Evolutionary conservation across 2,329 filamentous ascomycete species (phyloP).

Genomic region (Ceratocystis smalleyi): DNA sequence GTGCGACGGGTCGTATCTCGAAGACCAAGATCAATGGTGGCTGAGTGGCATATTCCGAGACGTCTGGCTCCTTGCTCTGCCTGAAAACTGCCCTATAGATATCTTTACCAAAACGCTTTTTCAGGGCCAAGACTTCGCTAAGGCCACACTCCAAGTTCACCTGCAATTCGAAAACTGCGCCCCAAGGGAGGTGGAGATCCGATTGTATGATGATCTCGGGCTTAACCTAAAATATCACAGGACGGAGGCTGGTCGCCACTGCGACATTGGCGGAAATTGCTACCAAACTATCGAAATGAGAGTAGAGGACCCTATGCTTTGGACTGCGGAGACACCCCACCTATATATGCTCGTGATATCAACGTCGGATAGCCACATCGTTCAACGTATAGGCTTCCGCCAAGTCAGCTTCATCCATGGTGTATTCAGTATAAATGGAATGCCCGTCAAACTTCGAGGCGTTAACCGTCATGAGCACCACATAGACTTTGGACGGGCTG

Average conservation of each 20-base stretch:
- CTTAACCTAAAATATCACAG: background rate
- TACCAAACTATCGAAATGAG: conserved; percentile 32
- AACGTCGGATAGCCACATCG: conserved; percentile 22
- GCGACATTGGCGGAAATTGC: conserved; percentile 18
- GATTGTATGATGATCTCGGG: background rate
- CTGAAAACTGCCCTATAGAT: conserved; percentile 38
- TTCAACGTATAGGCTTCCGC: conserved; percentile 46
- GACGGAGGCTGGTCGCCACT: conserved; percentile 17
- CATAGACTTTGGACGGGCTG: conserved; percentile 43
- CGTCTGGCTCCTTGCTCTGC: conserved; percentile 49
- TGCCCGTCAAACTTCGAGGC: conserved; percentile 48
- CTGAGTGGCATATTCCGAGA: conserved; percentile 53
- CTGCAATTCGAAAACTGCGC: background rate
- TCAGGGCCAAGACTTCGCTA: conserved; percentile 23
- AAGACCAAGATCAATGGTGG: conserved; percentile 59
- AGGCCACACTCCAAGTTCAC: conserved; percentile 24
- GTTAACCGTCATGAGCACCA: conserved; percentile 60
- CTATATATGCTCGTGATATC: conserved; percentile 34
- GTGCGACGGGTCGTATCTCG: conserved; percentile 56
- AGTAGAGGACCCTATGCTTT: conserved; percentile 40
- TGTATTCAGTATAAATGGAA: conserved; percentile 49
- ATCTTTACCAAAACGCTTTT: conserved; percentile 41
- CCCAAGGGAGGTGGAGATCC: background rate
- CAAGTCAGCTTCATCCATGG: conserved; percentile 44
- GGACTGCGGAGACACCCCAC: conserved; percentile 53